Evolutionary conservation across 2,329 filamentous ascomycete species (phyloP), one percentile per base, ranked within the genome.

Genomic region (Zelopaecilomyces penicillatus): DNA sequence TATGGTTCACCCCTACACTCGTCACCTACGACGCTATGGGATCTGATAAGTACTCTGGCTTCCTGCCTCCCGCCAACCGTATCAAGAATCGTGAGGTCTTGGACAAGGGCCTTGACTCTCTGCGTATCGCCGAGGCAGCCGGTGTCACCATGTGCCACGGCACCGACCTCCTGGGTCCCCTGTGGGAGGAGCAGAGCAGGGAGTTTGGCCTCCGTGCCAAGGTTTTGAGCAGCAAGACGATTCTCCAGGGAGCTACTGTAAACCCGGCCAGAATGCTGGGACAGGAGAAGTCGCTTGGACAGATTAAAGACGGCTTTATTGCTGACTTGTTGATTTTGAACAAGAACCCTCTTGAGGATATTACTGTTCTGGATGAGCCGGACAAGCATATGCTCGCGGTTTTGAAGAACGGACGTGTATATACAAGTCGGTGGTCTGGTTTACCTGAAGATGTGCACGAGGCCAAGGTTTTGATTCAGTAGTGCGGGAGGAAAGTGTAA

Each of bases 131-230:
- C 3, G 58, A 65, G 19, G 65, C 73, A 7, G 73, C 71, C 0
- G 75, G 75, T 0, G 73, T 80, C 1, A 71, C 64, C 1, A 72
- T 80, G 35, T 79, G 74, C 54, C 77, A 70, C 50, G 76, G 76
- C 0, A 72, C 72, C 0, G 62, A 65, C 35, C 53, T 64, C 4
- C 54, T 64, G 2, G 60, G 62, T 0, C 59, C 60, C 3, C 43
- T 64, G 29, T 53, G 56, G 28, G 50, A 51, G 3, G 57, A 58
- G 45, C 62, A 65, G 50, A 57, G 54, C 32, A 54, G 54, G 28
- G 62, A 65, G 52, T 65, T 65, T 45, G 53, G 52, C 0, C 52
- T 65, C 6, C 53, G 62, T 5, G 44, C 48, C 7, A 46, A 49
- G 36, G 56, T 50, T 0, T 44, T 65, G 10, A 48, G 50, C 34